phyloP scores from a whole-genome alignment of 768 basidiomycete genomes.

The Hirschioporus abietinus region DNA sequence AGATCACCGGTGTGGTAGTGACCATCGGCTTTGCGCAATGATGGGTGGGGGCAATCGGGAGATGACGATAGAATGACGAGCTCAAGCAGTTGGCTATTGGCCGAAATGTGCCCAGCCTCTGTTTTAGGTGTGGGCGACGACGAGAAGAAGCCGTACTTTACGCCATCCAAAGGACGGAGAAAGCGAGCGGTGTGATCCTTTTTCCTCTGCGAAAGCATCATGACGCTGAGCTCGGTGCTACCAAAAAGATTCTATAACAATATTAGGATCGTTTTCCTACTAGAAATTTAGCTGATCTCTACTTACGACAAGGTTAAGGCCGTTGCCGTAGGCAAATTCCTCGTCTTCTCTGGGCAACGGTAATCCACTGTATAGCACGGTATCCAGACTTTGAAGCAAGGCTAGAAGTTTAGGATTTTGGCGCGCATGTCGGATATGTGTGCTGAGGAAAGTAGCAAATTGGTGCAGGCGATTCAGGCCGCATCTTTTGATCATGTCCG shows the following conservation, averaged over 20 bases:
- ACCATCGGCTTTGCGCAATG: constrained; percentile 56
- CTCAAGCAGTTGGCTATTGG: constrained; percentile 51
- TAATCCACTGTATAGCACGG: constrained; percentile 63
- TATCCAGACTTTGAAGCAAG: constrained; percentile 50
- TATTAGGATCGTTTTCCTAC: constrained; percentile 12
- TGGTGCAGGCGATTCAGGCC: constrained; percentile 72
- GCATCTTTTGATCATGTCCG: constrained; percentile 64
- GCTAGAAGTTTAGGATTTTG: constrained; percentile 55
- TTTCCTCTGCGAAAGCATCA: constrained; percentile 56
- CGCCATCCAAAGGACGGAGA: constrained; percentile 55
- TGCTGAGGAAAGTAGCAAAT: constrained; percentile 64
- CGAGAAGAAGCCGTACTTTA: constrained; percentile 58
- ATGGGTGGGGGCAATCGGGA: constrained; percentile 59
- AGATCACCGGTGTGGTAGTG: constrained; percentile 79
- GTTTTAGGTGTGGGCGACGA: constrained; percentile 18
- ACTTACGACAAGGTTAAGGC: constrained; percentile 58
- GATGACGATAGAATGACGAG: constrained; percentile 66
- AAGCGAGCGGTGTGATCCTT: constrained; percentile 44
- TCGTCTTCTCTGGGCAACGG: constrained; percentile 64
- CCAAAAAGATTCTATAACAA: constrained; percentile 67
- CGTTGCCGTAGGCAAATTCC: constrained; percentile 60
- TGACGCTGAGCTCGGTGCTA: constrained; percentile 74
- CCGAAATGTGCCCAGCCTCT: constrained; percentile 44
- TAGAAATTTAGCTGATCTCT: constrained; percentile 7
- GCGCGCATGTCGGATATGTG: constrained; percentile 56